Evolutionary conservation across 345 rosid species (phyloP).

Genomic region (Citrus inodora): DNA sequence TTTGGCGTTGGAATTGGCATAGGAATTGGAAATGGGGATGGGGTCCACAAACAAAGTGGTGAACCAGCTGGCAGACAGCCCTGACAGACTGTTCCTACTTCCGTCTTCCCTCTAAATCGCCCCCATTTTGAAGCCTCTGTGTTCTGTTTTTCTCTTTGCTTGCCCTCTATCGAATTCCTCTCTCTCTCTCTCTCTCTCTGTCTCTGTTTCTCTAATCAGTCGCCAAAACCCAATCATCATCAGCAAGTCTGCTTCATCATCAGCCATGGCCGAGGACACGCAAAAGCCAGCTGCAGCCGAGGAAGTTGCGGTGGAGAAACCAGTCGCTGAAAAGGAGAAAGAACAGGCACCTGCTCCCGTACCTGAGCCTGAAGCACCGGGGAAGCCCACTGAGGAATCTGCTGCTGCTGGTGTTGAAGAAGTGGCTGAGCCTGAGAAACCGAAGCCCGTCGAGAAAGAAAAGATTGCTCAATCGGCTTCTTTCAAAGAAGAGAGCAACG

Average conservation of each 20-base stretch:
- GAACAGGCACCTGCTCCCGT: conserved; percentile 30
- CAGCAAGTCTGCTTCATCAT: too few relatives aligned
- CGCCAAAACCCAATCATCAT: background rate
- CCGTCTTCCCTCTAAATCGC: too few relatives aligned
- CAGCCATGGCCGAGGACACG: conserved; percentile 45
- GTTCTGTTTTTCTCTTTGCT: background rate
- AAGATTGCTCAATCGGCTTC: conserved; percentile 42
- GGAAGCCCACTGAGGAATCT: conserved; percentile 17
- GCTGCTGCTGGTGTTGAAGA: conserved; percentile 11
- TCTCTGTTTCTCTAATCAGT: background rate
- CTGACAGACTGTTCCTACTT: conserved; percentile 4
- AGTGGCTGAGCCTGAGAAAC: conserved; percentile 22
- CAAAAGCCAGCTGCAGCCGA: conserved; percentile 32
- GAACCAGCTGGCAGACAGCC: background rate
- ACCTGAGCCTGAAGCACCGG: conserved; percentile 26
- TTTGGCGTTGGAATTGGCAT: too few relatives aligned
- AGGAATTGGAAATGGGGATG: background rate
- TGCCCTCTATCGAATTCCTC: background rate
- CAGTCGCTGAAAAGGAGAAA: conserved; percentile 35
- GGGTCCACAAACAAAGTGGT: conserved; percentile 3
- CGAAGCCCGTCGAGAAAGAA: conserved; percentile 15
- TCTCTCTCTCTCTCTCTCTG: background rate
- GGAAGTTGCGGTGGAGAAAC: conserved; percentile 28
- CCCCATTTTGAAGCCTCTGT: background rate
- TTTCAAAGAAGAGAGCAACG: conserved; percentile 69